These are phyloP conservation scores for Penicillium sclerotiorum DNA, from an alignment of 2,329 filamentous ascomycete genomes.

Conservation along the genomic window DNA sequence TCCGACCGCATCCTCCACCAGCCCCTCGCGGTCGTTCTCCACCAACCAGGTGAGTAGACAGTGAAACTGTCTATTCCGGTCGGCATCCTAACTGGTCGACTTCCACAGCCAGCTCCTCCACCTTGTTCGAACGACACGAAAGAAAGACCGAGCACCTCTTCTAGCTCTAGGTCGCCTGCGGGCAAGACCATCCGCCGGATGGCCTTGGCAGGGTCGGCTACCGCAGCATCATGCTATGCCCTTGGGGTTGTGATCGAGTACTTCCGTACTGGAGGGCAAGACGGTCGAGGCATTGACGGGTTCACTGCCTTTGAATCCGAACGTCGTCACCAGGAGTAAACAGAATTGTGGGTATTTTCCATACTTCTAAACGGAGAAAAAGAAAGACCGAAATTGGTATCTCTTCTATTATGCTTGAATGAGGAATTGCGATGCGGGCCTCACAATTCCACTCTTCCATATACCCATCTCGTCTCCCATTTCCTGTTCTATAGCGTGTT, in stretches of 20 bases:
- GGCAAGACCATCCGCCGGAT: constrained; percentile 34
- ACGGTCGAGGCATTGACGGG: constrained; percentile 41
- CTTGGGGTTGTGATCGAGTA: constrained; percentile 45
- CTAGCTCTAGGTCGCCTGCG: constrained; percentile 15
- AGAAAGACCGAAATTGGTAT: too few relatives aligned
- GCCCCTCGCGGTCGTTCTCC: constrained; percentile 7
- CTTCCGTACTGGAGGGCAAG: constrained; percentile 44
- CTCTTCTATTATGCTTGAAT: not conserved
- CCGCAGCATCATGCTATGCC: constrained; percentile 45
- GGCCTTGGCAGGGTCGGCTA: constrained; percentile 37
- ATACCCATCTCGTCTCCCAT: constrained; percentile 10
- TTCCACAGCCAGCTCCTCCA: constrained; percentile 13
- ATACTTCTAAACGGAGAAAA: too few relatives aligned
- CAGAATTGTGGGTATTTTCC: not conserved
- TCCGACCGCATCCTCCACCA: not conserved
- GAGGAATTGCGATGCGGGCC: constrained; percentile 5
- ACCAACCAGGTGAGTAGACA: constrained; percentile 28
- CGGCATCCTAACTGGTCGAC: constrained; percentile 31
- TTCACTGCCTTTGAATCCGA: constrained; percentile 45
- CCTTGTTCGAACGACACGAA: not conserved
- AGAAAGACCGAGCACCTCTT: not conserved
- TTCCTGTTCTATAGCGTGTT: not conserved
- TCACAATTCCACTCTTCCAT: constrained; percentile 3
- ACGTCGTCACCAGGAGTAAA: constrained; percentile 27
- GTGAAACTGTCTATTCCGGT: constrained; percentile 21